phyloP scores from a whole-genome alignment of 2,329 filamentous ascomycete species.

The Neopestalotiopsis rosae region DNA sequence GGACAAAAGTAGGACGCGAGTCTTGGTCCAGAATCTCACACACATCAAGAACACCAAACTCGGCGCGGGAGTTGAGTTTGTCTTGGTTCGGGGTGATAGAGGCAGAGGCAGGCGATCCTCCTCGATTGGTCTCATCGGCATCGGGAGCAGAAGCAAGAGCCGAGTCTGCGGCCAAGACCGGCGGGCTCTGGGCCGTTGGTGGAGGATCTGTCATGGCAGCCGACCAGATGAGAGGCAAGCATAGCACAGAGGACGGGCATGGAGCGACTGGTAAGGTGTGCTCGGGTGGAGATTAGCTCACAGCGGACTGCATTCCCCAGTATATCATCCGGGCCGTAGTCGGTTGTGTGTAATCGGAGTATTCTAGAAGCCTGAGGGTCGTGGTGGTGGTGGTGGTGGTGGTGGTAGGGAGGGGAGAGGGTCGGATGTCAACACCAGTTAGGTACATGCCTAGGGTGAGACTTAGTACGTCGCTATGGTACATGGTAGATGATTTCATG shows the following conservation, averaged over 20 bases:
- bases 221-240: neutral
- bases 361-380: neutral
- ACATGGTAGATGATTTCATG: too few species aligned
- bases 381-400: neutral
- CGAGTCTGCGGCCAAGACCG: neutral
- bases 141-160: neutral
- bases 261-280: neutral
- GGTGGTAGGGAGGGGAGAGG: neutral
- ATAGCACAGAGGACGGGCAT: neutral
- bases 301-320: neutral
- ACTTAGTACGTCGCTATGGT: too few species aligned
- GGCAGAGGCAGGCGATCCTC: neutral
- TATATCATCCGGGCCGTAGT: neutral
- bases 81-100: constrained; percentile 7
- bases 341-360: neutral
- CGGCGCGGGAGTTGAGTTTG: constrained; percentile 23
- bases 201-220: constrained; percentile 1
- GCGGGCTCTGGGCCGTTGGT: neutral
- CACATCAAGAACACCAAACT: constrained; percentile 29
- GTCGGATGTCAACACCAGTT: too few species aligned
- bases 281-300: neutral
- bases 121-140: neutral
- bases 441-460: too few species aligned
- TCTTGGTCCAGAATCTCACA: constrained; percentile 42
- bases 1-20: constrained; percentile 42